Base-by-base conservation (phyloP, 495 filamentous ascomycete genomes). In the Extremus antarcticus region DNA sequence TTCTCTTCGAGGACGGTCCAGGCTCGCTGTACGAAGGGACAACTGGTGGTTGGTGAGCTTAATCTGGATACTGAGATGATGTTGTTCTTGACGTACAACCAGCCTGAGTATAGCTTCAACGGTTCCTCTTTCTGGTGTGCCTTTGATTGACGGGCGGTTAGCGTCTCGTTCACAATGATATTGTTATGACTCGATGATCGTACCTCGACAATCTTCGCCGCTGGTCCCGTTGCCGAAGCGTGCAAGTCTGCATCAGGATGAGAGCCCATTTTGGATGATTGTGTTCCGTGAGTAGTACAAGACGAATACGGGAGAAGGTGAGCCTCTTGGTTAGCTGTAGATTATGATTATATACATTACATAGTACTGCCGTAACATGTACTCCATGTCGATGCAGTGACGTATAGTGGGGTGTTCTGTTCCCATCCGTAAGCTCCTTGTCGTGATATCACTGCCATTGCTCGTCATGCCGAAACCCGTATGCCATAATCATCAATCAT, bases 1-100 rank as follows among this genome's bases (percentile, higher is more conserved):
- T 88, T 87, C 68, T 88, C 84, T 61, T 77, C 78, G 35, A 88
- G 71, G 13, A 79, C 77, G 54, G 82, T 76, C 79, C 82, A 87
- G 20, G 76, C 73, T 13, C 82, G 75, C 66, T 87, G 82, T 3
- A 86, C 73, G 73, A 64, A 66, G 39, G 58, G 65, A 56, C 56
- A 60, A 53, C 58, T 54, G 23, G 4, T 1, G 51, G 23, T 19
- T 55, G 29, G 13, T 35, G 7, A 35, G 29, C 29, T 4, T 35
- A 7, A 2, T 16, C 15, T 15, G 22, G 9, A 19, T 4, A 11
- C 25, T 9, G 21, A 78, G 52, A 72, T 71, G 60, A 70, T 77
- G 64, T 51, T 13, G 3, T 25, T 19, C 1, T 16, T 2, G 25
- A 32, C 41, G 51, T 21, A 54, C 51, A 82, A 84, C 79, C 79